Evolutionary conservation across 805 yeast species (phyloP), one percentile per base, ranked within the genome.

Genomic region (Candida andamanensis): DNA sequence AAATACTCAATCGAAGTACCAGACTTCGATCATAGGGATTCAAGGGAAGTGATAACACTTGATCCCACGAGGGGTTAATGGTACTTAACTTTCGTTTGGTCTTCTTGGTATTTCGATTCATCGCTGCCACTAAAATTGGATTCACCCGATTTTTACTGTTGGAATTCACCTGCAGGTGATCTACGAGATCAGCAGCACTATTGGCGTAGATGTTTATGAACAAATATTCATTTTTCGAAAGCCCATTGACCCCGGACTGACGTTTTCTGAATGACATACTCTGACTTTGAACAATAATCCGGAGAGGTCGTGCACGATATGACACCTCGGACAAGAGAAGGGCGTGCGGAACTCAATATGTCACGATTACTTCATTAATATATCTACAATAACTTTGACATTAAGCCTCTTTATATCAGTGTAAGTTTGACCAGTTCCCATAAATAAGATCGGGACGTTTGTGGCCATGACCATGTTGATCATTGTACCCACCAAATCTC

Each of bases 391-490:
- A 82, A 95, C 81, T 37, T 81, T 86, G 7, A 90, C 95, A 51
- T 90, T 83, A 45, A 90, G 63, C 9, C 95, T 81, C 56, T 95
- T 76, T 39, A 90, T 67, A 57, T 90, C 98, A 0, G 97, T 90
- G 50, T 90, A 90, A 2, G 95, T 90, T 63, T 90, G 98, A 9
- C 98, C 98, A 3, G 89, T 86, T 21, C 98, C 98, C 32, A 90
- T 92, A 57, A 92, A 92, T 43, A 90, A 67, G 22, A 90, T 92
- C 0, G 98, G 98, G 15, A 90, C 92, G 19, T 89, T 85, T 0
- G 97, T 92, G 4, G 96, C 89, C 67, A 84, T 84, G 2, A 94
- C 96, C 95, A 90, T 85, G 56, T 92, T 92, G 16, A 90, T 96
- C 85, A 90, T 85, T 2, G 95, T 80, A 15, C 98, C 98, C 26